phyloP scores from a whole-genome alignment of 2,329 filamentous ascomycete genomes.

The Sarocladiaceae sp. region DNA sequence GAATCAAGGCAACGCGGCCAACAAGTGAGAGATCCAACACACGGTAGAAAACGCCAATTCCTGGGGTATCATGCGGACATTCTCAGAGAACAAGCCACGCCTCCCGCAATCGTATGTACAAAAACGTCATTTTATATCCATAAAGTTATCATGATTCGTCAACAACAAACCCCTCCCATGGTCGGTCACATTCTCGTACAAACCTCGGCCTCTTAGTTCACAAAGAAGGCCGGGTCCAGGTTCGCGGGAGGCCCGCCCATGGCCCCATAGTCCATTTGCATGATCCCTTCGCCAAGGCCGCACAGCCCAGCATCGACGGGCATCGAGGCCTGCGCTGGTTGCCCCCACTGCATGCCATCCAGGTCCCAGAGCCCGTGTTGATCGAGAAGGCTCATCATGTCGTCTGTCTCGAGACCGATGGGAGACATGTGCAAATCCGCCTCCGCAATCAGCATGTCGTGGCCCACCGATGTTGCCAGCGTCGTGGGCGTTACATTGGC shows the following conservation, averaged over 20 bases:
- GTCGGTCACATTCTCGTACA: background rate
- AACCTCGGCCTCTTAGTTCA: constrained; percentile 20
- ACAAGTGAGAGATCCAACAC: too few species aligned
- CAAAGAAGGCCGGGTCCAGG: constrained; percentile 37
- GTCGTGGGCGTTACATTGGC: constrained; percentile 7
- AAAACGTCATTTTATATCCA: too few species aligned
- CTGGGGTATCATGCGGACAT: constrained; percentile 6
- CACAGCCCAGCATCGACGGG: constrained; percentile 18
- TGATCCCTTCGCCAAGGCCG: constrained; percentile 25
- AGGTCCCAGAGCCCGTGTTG: constrained; percentile 50
- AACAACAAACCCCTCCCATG: background rate
- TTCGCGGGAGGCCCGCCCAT: constrained; percentile 28
- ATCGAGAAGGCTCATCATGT: constrained; percentile 47
- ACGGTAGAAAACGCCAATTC: constrained; percentile 7
- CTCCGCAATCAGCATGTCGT: constrained; percentile 26
- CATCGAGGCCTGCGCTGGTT: constrained; percentile 13
- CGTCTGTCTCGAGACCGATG: constrained; percentile 44
- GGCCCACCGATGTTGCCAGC: constrained; percentile 4
- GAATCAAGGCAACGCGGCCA: too few species aligned
- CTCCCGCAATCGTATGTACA: too few species aligned
- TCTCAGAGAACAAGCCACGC: background rate
- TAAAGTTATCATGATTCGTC: too few species aligned
- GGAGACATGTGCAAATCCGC: constrained; percentile 43
- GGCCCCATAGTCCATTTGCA: constrained; percentile 31
- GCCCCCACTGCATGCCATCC: constrained; percentile 49